Conservation (phyloP, 176 grass and related monocot genomes). For the Chrysopogon serrulatus region DNA sequence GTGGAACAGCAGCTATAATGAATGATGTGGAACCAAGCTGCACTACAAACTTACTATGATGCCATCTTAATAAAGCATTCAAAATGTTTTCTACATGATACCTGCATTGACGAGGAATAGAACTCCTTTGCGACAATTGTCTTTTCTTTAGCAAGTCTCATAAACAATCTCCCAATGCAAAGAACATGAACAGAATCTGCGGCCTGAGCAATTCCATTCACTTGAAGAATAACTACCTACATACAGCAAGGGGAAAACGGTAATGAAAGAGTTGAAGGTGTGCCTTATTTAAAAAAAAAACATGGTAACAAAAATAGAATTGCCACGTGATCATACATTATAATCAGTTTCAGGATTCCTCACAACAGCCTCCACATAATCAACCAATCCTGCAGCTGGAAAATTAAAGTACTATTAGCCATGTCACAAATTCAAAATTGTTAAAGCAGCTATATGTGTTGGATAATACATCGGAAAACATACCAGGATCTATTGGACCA, state of each 20-base stretch:
- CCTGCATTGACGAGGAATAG: conserved; percentile 73
- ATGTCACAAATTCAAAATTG: background rate
- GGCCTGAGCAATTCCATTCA: conserved; percentile 55
- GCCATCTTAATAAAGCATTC: background rate
- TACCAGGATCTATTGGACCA: conserved; percentile 66
- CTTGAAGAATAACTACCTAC: conserved; percentile 60
- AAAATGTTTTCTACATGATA: background rate
- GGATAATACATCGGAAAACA: background rate
- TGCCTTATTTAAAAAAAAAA: background rate
- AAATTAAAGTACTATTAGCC: conserved; percentile 5
- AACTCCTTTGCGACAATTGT: conserved; percentile 50
- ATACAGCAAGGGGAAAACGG: background rate
- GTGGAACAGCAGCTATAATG: background rate
- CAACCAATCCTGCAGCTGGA: conserved; percentile 69
- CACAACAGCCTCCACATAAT: conserved; percentile 61
- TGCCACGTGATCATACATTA: conserved; percentile 46
- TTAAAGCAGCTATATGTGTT: conserved; percentile 6
- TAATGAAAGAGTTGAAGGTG: background rate
- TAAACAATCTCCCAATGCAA: conserved; percentile 59
- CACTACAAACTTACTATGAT: background rate
- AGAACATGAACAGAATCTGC: conserved; percentile 52
- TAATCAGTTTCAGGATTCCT: conserved; percentile 68
- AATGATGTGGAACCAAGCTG: background rate
- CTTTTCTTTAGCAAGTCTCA: conserved; percentile 62
- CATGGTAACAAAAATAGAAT: background rate